Base-by-base conservation (phyloP, 1,139 yeast species). In the Debaryomyces fabryi region DNA sequence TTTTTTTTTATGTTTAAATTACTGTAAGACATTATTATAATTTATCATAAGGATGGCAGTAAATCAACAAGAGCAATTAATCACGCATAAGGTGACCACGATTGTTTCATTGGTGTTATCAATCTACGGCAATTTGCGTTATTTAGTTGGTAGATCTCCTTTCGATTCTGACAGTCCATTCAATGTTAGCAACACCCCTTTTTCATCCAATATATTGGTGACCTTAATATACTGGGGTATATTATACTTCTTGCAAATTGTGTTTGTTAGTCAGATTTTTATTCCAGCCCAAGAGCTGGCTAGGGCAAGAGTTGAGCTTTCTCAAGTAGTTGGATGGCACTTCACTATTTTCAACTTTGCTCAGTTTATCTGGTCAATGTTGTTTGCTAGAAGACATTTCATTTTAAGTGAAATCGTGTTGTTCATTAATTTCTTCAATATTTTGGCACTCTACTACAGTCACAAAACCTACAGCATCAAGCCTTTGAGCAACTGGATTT, bases 391-490 rank as follows among this genome's bases (percentile, higher is more conserved):
- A 43, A 74, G 82, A 63, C 81, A 77, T 68, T 78, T 76, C 60
- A 61, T 84, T 49, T 60, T 76, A 52, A 69, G 86, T 48, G 91
- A 84, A 66, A 49, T 86, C 15, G 63, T 85, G n/a, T 68, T 85
- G 52, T 71, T 69, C 48, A 50, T 76, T 61, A 86, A 84, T 63
- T 75, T 86, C 49, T 61, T 84, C 60, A 84, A 87, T 63, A 66
- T 86, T 42, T 58, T 83, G 51, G 67, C 73, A 9, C 72, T 83
- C 43, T 86, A 86, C 69, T 73, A 81, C 57, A 68, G 74, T 44
- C 86, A 84, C 66, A 80, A 81, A 64, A 82, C 92, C 2, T 83
- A 79, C 59, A 60, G 78, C 32, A 71, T 85, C 59, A 73, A 74
- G 50, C 84, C 85, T 10, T 53, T 81, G 44, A 58, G 69, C 51